Evolutionary conservation across 2,329 filamentous ascomycete species (phyloP), one percentile per base, ranked within the genome.

Genomic region (Colletotrichum gloeosporioides): DNA sequence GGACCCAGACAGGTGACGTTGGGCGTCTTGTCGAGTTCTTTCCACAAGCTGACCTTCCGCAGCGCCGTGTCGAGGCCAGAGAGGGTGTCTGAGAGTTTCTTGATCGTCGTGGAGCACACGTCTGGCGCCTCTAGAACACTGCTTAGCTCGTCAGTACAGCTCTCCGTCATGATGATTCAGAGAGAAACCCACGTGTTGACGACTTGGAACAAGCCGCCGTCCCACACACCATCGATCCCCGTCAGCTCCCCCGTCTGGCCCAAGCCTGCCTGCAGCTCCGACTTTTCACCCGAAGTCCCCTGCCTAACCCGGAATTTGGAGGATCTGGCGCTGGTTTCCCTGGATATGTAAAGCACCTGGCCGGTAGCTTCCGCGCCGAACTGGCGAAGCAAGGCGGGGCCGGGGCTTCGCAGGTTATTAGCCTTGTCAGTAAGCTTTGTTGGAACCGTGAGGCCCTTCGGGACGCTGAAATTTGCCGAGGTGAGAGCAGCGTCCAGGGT

Each of bases 1-100:
- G 80, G 79, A 2, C 73, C 80, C 18, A 81, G 77, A 34, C 79
- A 81, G 1, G 80, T 81, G 49, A 81, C 62, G 64, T 81, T 80
- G 55, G 67, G 27, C 2, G 66, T 59, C 29, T 71, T 69, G 68
- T 81, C 78, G n/a, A 80, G 74, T 18, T 76, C 59, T 16, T 63
- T 61, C 69, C 76, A 80, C 4, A 79, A 65, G 6, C 32, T 73
- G 2, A 76, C 69, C 31, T 75, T 74, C 10, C 71, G 66, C 18
- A 80, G 61, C 6, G 77, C 76, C 9, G 36, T 32, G 55, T 73
- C 68, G 13, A 79, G 73, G 22, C 64, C 70, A 15, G 57, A 53
- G 12, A 80, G 64, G 2, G 53, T 70, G 44, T 27, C 55, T 6
- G 72, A 68, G 15, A 77, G 69, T 13, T 44, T 69, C 27, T 49